phyloP scores from a whole-genome alignment of 495 filamentous ascomycete genomes.

The Cetradonia linearis region DNA sequence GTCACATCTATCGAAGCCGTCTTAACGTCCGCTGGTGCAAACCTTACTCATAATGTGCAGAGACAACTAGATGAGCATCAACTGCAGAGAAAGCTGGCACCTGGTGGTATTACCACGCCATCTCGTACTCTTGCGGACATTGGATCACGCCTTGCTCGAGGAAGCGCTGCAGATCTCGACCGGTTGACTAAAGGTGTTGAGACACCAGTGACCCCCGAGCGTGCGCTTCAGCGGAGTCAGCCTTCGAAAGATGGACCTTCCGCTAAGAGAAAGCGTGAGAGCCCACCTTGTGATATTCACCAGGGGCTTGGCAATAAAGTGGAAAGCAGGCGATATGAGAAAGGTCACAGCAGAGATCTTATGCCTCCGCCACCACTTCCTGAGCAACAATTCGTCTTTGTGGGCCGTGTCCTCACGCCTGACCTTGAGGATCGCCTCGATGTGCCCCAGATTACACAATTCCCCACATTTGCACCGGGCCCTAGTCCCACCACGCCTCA shows the following conservation, averaged over 20 bases:
- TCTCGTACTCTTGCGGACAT: background rate
- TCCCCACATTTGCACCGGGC: background rate
- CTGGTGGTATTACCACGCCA: background rate
- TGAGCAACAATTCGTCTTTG: background rate
- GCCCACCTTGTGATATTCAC: background rate
- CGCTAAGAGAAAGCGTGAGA: conserved; percentile 16
- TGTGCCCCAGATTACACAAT: background rate
- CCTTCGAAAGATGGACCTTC: background rate
- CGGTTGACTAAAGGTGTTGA: background rate
- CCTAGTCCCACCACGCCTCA: conserved; percentile 6
- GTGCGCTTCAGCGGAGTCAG: background rate
- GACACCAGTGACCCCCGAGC: background rate
- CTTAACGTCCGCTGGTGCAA: conserved; percentile 15
- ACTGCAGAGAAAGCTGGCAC: background rate
- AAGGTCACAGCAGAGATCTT: conserved; percentile 14
- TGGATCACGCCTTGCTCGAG: conserved; percentile 18
- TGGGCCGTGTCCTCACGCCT: background rate
- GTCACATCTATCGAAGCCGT: conserved; percentile 20
- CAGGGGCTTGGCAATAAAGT: background rate
- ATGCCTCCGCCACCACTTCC: conserved; percentile 23
- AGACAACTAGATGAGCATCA: conserved; percentile 6
- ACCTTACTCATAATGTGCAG: conserved; percentile 1
- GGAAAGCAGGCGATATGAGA: background rate
- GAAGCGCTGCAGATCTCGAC: conserved; percentile 19
- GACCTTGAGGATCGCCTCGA: background rate